Conservation (phyloP, 2,329 filamentous ascomycete species). For the Penicillium palitans region DNA sequence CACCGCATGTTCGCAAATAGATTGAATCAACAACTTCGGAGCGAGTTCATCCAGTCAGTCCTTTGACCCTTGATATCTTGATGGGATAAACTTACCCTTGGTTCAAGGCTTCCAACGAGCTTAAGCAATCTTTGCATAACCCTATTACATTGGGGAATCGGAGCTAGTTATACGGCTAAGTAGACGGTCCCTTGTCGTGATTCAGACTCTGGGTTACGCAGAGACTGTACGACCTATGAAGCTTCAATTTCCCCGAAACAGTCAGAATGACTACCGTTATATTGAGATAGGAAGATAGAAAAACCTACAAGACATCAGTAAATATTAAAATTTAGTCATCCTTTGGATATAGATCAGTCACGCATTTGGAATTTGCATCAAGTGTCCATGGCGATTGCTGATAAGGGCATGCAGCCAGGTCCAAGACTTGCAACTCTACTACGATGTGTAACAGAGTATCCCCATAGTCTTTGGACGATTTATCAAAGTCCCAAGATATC, state of each 20-base stretch:
- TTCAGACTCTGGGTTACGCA: slow-evolving; percentile 11
- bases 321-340: too few relatives aligned
- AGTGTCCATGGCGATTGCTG: background rate
- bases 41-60: background rate
- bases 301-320: too few relatives aligned
- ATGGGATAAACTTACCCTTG: background rate
- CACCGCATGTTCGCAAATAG: slow-evolving; percentile 11
- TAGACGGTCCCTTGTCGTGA: background rate
- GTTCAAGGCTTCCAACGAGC: background rate
- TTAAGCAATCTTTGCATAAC: background rate
- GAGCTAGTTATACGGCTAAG: background rate
- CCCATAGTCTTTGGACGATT: background rate
- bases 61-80: background rate
- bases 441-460: background rate
- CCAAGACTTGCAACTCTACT: background rate
- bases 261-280: background rate
- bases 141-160: background rate
- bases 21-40: background rate
- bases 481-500: background rate
- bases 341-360: background rate
- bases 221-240: slow-evolving; percentile 4
- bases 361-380: background rate
- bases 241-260: background rate
- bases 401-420: too few relatives aligned
- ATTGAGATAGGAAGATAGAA: background rate